A percentile compares a stretch with the other conserved stretches of the same genome.
Evolutionary conservation across 352 stramenopile genomes (phyloP).

Genomic region (Peronospora tabacina): DNA sequence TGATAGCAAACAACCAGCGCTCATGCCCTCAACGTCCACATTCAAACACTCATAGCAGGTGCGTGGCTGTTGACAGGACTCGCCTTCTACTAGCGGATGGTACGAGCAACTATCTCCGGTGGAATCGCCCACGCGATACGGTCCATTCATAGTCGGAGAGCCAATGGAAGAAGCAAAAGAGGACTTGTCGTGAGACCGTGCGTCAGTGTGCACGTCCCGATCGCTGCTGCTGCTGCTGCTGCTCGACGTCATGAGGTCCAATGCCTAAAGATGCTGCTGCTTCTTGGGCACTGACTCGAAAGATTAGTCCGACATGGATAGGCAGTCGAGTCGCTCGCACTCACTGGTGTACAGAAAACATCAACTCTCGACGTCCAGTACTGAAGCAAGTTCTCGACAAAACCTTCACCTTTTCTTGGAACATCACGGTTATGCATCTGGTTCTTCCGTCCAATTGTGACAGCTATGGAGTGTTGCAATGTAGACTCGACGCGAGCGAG

Average conservation of each 20-base stretch:
- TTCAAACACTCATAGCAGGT: slow-evolving; percentile 72
- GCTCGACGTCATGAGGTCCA: slow-evolving; percentile 15
- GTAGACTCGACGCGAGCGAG: not conserved
- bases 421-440: not conserved
- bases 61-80: slow-evolving; percentile 46
- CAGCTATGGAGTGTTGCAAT: slow-evolving; percentile 8
- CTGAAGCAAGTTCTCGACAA: too few species aligned
- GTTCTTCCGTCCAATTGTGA: not conserved
- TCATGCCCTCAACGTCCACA: slow-evolving; percentile 24
- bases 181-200: slow-evolving; percentile 1
- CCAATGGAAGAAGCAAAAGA: slow-evolving; percentile 15
- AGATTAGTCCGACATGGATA: not conserved
- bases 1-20: slow-evolving; percentile 45
- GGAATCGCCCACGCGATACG: slow-evolving; percentile 35
- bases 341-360: too few species aligned
- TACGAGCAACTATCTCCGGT: slow-evolving; percentile 57
- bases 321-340: too few species aligned
- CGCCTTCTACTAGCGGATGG: slow-evolving; percentile 33
- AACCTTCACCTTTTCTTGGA: not conserved
- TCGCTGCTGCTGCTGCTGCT: slow-evolving; percentile 3
- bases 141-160: slow-evolving; percentile 20
- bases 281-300: too few species aligned
- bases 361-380: too few species aligned
- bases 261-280: not conserved
- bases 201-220: slow-evolving; percentile 3